These are phyloP conservation scores for Rugonectria rugulosa DNA, from an alignment of 2,329 filamentous ascomycete genomes.

Conservation along the genomic window DNA sequence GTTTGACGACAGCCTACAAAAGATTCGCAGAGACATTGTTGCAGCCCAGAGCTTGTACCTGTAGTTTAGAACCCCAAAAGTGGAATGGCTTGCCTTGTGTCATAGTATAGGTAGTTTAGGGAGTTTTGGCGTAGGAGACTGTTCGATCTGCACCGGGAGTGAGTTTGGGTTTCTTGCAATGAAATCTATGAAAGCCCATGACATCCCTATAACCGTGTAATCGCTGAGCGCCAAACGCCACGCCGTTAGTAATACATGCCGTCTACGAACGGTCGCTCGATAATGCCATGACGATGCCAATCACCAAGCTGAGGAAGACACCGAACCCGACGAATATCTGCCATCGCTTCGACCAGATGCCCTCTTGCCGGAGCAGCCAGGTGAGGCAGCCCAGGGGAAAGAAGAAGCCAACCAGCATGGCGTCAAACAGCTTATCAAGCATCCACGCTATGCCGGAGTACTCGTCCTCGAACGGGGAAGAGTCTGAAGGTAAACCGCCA, in stretches of 20 bases:
- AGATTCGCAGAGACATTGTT: slow-evolving; percentile 93
- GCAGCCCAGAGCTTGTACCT: slow-evolving; percentile 93
- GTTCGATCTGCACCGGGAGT: slow-evolving; percentile 20
- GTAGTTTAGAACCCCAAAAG: slow-evolving; percentile 53
- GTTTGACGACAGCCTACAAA: slow-evolving; percentile 85
- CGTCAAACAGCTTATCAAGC: slow-evolving; percentile 86
- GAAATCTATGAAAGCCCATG: slow-evolving; percentile 28
- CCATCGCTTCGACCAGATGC: slow-evolving; percentile 84
- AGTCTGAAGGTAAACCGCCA: slow-evolving; percentile 49
- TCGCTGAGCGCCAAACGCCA: slow-evolving; percentile 17
- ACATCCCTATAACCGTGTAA: slow-evolving; percentile 23
- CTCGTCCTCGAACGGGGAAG: slow-evolving; percentile 52
- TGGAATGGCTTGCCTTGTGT: slow-evolving; percentile 28
- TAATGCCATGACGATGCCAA: slow-evolving; percentile 70
- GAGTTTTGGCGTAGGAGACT: slow-evolving; percentile 40
- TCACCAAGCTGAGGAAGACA: slow-evolving; percentile 78
- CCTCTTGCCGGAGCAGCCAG: slow-evolving; percentile 87
- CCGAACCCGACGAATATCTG: slow-evolving; percentile 88
- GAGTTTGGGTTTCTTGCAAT: slow-evolving; percentile 24
- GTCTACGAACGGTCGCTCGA: slow-evolving; percentile 44
- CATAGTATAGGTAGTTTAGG: slow-evolving; percentile 32
- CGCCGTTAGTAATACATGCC: slow-evolving; percentile 9
- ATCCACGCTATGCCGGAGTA: slow-evolving; percentile 60
- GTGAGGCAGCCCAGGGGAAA: slow-evolving; percentile 88
- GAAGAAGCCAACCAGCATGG: slow-evolving; percentile 91